Evolutionary conservation across 2,329 filamentous ascomycete species (phyloP).

Genomic region (Apiospora saccharicola): DNA sequence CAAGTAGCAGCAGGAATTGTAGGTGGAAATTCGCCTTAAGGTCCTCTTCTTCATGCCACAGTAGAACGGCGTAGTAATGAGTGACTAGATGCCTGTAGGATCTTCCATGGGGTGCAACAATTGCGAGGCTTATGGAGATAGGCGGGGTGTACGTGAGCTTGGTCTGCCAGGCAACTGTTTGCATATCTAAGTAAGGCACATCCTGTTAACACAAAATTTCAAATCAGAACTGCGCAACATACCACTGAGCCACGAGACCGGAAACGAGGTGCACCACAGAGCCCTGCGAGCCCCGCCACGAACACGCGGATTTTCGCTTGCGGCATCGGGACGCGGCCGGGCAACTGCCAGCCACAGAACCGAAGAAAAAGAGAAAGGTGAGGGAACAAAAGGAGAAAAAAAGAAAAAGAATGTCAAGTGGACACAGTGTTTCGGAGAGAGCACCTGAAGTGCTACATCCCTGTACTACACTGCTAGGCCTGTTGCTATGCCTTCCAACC

Average conservation of each 20-base stretch:
- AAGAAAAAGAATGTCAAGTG: background rate
- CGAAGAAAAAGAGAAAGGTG: background rate
- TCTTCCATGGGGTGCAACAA: background rate
- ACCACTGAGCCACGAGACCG: background rate
- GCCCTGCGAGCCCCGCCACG: background rate
- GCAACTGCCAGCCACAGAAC: background rate
- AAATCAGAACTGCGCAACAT: background rate
- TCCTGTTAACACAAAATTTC: background rate
- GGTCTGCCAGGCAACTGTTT: background rate
- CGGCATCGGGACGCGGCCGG: background rate
- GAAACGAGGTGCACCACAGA: background rate
- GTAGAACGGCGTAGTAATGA: no score
- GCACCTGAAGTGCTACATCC: no score
- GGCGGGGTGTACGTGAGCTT: background rate
- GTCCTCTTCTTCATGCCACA: no score
- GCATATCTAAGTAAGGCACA: background rate
- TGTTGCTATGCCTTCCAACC: no score
- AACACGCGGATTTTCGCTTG: background rate
- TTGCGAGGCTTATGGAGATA: background rate
- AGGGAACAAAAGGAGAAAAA: no score
- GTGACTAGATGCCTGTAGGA: no score
- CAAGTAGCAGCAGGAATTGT: no score
- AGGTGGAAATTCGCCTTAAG: background rate
- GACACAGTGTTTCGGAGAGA: no score
- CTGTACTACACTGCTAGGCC: no score